phyloP scores from a whole-genome alignment of 805 yeast species.

The Lipomyces oligophaga region DNA sequence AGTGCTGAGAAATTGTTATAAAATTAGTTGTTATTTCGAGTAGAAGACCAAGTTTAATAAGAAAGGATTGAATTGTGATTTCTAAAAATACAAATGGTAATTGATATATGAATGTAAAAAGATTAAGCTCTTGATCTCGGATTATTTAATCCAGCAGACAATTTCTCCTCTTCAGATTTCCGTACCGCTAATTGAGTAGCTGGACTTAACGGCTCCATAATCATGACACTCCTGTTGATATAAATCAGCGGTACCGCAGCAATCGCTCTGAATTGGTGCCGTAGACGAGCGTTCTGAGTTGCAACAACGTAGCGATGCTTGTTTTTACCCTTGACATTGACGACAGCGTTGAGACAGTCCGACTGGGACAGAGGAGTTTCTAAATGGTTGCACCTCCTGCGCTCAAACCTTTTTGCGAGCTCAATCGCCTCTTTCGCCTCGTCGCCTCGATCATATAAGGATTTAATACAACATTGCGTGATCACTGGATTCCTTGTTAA shows the following conservation, averaged over 20 bases:
- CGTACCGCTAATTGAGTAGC: conserved; percentile 55
- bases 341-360: conserved; percentile 73
- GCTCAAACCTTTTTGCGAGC: conserved; percentile 76
- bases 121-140: conserved; percentile 29
- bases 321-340: conserved; percentile 67
- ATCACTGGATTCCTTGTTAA: conserved; percentile 48
- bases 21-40: not conserved
- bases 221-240: conserved; percentile 87
- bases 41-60: not conserved
- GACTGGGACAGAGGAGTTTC: conserved; percentile 54
- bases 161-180: conserved; percentile 59
- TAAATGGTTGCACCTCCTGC: conserved; percentile 88
- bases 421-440: conserved; percentile 70
- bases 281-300: conserved; percentile 66
- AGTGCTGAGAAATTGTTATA: not conserved
- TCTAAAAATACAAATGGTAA: not conserved
- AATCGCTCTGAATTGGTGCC: conserved; percentile 63
- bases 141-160: conserved; percentile 76
- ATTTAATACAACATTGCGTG: conserved; percentile 92
- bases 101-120: not conserved
- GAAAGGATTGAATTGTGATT: not conserved
- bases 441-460: conserved; percentile 49
- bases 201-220: conserved; percentile 87
- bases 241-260: conserved; percentile 91
- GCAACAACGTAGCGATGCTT: conserved; percentile 91